Base-by-base conservation (phyloP, 2,329 filamentous ascomycete species). In the Hypoxylon sp. region DNA sequence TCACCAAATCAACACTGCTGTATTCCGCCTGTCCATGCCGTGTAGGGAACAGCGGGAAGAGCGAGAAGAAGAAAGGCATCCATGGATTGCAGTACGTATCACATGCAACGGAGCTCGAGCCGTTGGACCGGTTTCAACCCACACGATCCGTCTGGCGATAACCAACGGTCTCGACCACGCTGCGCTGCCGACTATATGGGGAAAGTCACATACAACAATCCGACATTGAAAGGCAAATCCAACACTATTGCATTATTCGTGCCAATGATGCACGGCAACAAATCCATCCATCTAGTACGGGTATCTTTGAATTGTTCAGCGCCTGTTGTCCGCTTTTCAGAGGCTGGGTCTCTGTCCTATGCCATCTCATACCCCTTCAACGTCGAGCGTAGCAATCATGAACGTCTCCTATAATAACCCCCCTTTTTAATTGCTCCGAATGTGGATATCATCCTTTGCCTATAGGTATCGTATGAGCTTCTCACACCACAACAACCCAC, bases 261-360 rank as follows among this genome's bases (percentile, higher is more conserved):
- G 51, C 60, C 57, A 67, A 55, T 56, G 55, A 64, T 58, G 52
- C 53, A 24, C 52, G 47, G 51, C 56, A 52, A 61, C 57, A 64
- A 58, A 46, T 67, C 47, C 53, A 42, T 37, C 32, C 61, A 59
- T 65, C 61, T 66, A 68, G 68, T 61, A 66, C 54, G 69, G 69
- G 69, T 71, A 71, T 71, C 62, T 62, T 62, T 50, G 31, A 57
- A 54, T 69, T 51, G 17, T 66, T 51, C 52, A 57, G 65, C 65
- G 54, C 60, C 55, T 63, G 65, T 57, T 65, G 56, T 65, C 21
- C 53, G 61, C 56, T 62, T 65, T 44, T 46, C 60, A 65, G 68
- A 66, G 62, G 3, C 58, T 68, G 65, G 21, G 57, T 65, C 50
- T 70, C 65, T 55, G 44, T 65, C 31, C 15, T 46, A 68, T 62